Percentiles rank a stretch among this genome's conserved stretches.
Conservation (phyloP, 306 rosid genomes). For the Cucurbita argyrosperma region DNA sequence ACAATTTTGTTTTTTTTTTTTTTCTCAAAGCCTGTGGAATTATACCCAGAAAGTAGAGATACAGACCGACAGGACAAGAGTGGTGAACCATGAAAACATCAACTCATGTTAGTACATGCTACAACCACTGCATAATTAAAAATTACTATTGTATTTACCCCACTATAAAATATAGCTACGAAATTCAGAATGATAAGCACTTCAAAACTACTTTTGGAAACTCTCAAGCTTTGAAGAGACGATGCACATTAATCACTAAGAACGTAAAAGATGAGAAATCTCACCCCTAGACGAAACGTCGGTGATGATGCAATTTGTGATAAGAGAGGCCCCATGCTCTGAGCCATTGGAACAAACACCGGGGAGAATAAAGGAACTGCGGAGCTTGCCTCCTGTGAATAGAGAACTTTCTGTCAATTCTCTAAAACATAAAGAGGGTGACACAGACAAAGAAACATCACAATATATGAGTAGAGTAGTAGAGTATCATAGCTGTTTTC, state of each 20-base stretch:
- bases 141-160: neutral
- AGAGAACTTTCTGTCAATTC: neutral
- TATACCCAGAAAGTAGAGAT: neutral
- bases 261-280: constrained; percentile 9
- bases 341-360: constrained; percentile 84
- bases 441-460: neutral
- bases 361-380: constrained; percentile 93
- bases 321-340: constrained; percentile 81
- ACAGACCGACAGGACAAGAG: neutral
- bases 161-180: neutral
- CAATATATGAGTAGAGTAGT: neutral
- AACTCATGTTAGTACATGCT: neutral
- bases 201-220: neutral
- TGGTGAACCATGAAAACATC: neutral
- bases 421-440: neutral
- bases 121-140: neutral
- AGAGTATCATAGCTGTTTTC: neutral
- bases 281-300: constrained; percentile 82
- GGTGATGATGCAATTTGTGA: constrained; percentile 86
- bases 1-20: neutral
- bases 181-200: neutral
- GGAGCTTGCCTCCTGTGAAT: constrained; percentile 74
- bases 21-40: neutral
- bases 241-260: neutral
- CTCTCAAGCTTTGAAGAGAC: neutral